Conservation (phyloP, 1,139 yeast species). For the Saccharomyces pastorianus region DNA sequence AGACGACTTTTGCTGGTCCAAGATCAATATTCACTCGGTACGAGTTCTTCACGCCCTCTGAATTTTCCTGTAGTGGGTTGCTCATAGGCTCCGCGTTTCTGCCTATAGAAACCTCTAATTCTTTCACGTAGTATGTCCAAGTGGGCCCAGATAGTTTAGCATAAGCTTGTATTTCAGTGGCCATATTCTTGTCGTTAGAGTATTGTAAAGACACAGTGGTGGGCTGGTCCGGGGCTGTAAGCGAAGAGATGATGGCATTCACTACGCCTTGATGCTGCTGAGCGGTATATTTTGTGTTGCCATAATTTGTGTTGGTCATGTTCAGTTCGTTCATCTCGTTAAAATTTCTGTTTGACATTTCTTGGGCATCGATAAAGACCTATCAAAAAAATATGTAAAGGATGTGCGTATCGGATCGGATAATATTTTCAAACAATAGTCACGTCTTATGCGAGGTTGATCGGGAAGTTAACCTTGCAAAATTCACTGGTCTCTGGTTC, state of each 20-base stretch:
- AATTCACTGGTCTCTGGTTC: not conserved
- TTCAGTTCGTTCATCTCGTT: not conserved
- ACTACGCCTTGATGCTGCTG: constrained; percentile 34
- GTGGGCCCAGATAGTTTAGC: constrained; percentile 86
- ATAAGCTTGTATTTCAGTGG: constrained; percentile 88
- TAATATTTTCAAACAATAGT: not conserved
- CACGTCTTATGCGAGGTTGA: not conserved
- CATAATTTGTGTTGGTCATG: not conserved
- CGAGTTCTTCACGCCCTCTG: constrained; percentile 3
- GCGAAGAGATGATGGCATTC: constrained; percentile 38
- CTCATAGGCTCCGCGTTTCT: constrained; percentile 62
- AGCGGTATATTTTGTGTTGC: constrained; percentile 6
- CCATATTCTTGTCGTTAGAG: constrained; percentile 64
- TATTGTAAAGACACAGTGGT: constrained; percentile 42
- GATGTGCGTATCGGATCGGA: no score
- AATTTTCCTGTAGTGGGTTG: constrained; percentile 1
- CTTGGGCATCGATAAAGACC: constrained; percentile 2
- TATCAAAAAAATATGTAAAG: not conserved
- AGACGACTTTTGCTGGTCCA: constrained; percentile 92
- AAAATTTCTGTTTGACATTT: constrained; percentile 2
- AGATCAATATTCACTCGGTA: constrained; percentile 66
- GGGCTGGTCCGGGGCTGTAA: constrained; percentile 39
- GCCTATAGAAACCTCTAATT: constrained; percentile 69
- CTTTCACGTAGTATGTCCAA: constrained; percentile 91
- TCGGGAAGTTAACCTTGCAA: not conserved